These are phyloP conservation scores for Chytriomyces hyalinus DNA, from an alignment of 192 early-diverging fungal genomes.

Conservation along the genomic window DNA sequence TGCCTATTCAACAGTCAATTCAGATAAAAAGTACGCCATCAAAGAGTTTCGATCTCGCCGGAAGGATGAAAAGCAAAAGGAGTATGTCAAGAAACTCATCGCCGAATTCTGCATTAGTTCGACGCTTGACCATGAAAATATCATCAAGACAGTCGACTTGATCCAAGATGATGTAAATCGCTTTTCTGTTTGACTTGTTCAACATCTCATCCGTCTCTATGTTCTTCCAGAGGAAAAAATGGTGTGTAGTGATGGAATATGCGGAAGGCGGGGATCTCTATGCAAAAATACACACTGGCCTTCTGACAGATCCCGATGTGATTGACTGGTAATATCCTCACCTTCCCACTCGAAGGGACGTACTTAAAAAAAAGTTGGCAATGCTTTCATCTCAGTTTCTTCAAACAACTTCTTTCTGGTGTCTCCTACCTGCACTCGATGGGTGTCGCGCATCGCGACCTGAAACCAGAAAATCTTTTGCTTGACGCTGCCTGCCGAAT, in stretches of 20 bases:
- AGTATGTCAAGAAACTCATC: constrained; percentile 95
- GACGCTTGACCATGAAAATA: constrained; percentile 85
- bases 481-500: constrained; percentile 73
- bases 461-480: constrained; percentile 80
- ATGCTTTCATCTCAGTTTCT: constrained; percentile 70
- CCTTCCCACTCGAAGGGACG: not conserved
- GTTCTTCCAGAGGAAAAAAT: constrained; percentile 41
- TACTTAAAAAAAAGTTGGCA: not conserved
- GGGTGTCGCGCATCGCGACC: constrained; percentile 90
- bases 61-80: constrained; percentile 85
- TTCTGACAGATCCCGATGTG: constrained; percentile 74
- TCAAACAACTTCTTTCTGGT: constrained; percentile 89
- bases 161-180: constrained; percentile 88
- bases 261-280: constrained; percentile 93
- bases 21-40: constrained; percentile 77
- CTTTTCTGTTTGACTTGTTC: constrained; percentile 39
- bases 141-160: constrained; percentile 94
- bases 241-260: constrained; percentile 90
- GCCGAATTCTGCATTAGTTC: constrained; percentile 96
- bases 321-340: constrained; percentile 68
- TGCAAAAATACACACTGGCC: constrained; percentile 73
- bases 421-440: constrained; percentile 89
- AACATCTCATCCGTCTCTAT: not conserved
- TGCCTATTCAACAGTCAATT: constrained; percentile 45
- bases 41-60: constrained; percentile 93